These are phyloP conservation scores for Calocybe gangraenosa DNA, from an alignment of 768 basidiomycete genomes.

Conservation along the genomic window DNA sequence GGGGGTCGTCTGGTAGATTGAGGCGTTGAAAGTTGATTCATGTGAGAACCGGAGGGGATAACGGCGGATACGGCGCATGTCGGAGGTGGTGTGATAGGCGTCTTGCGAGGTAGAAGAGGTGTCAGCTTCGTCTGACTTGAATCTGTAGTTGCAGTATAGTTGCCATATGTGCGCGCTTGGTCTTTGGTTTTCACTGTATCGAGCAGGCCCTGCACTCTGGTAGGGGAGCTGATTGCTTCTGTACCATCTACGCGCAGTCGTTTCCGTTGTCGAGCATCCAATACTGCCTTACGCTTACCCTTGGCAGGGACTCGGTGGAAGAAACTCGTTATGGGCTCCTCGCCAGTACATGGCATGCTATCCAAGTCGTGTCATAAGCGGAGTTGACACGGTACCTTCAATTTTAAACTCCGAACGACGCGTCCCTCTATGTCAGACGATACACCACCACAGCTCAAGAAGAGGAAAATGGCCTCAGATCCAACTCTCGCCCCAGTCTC, in stretches of 20 bases:
- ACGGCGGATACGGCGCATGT: too few species aligned
- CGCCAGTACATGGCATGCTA: conserved; percentile 16
- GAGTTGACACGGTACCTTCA: conserved; percentile 27
- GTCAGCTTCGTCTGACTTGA: too few species aligned
- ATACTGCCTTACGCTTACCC: conserved; percentile 4
- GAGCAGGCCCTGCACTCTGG: neutral
- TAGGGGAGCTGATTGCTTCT: conserved; percentile 6
- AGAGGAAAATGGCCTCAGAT: conserved; percentile 49
- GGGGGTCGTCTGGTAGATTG: too few species aligned
- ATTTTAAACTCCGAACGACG: conserved; percentile 32
- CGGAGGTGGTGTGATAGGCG: too few species aligned
- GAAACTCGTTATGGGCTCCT: conserved; percentile 21
- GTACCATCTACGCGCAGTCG: conserved; percentile 5
- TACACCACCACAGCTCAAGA: conserved; percentile 42
- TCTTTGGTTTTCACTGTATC: too few species aligned
- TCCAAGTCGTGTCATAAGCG: conserved; percentile 20
- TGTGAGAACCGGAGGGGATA: too few species aligned
- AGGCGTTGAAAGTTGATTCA: too few species aligned
- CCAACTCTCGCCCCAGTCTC: conserved; percentile 27
- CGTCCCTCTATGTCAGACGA: conserved; percentile 28
- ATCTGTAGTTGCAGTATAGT: too few species aligned
- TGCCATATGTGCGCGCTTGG: too few species aligned
- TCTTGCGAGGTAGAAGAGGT: too few species aligned
- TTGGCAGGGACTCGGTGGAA: conserved; percentile 17
- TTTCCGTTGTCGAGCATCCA: conserved; percentile 13